Conservation (phyloP, 768 basidiomycete genomes). For the Kwoniella dejecticola region DNA sequence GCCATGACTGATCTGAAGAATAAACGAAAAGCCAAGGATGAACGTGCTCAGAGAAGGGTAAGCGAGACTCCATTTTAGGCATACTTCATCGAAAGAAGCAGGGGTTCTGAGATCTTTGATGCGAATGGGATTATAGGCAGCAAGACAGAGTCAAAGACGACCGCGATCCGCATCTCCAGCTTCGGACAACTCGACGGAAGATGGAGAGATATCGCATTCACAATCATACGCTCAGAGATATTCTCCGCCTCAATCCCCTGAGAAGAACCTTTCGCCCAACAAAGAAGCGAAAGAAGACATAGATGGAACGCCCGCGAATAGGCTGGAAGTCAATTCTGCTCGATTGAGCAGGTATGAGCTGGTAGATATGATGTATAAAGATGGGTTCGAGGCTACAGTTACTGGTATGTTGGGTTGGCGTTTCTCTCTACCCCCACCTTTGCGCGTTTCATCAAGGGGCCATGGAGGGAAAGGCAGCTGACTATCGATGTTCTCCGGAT, state of each 20-base stretch:
- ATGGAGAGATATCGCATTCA: conserved; percentile 60
- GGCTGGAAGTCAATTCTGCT: conserved; percentile 66
- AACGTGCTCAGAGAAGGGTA: conserved; percentile 71
- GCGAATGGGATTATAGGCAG: conserved; percentile 56
- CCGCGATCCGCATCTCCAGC: conserved; percentile 69
- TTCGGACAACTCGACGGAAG: conserved; percentile 77
- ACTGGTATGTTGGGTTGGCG: conserved; percentile 69
- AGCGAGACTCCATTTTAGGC: conserved; percentile 49
- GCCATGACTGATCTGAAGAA: conserved; percentile 70
- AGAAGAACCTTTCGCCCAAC: conserved; percentile 9
- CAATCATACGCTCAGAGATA: conserved; percentile 19
- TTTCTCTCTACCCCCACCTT: too few relatives aligned
- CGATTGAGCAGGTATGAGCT: conserved; percentile 70
- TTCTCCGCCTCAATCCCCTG: conserved; percentile 16
- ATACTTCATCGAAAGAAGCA: too few relatives aligned
- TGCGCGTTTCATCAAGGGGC: not conserved
- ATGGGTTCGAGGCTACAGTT: conserved; percentile 84
- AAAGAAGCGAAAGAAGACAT: conserved; percentile 58
- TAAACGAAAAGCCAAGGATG: conserved; percentile 81
- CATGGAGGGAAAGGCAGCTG: not conserved
- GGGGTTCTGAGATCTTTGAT: conserved; percentile 56
- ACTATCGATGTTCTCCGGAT: too few relatives aligned
- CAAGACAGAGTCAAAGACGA: conserved; percentile 62
- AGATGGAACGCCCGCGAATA: conserved; percentile 60
- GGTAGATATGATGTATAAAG: conserved; percentile 69